Percentiles rank a stretch among this genome's conserved stretches.
phyloP scores from a whole-genome alignment of 106 monocot genomes.

The Cymbidium sinense region DNA sequence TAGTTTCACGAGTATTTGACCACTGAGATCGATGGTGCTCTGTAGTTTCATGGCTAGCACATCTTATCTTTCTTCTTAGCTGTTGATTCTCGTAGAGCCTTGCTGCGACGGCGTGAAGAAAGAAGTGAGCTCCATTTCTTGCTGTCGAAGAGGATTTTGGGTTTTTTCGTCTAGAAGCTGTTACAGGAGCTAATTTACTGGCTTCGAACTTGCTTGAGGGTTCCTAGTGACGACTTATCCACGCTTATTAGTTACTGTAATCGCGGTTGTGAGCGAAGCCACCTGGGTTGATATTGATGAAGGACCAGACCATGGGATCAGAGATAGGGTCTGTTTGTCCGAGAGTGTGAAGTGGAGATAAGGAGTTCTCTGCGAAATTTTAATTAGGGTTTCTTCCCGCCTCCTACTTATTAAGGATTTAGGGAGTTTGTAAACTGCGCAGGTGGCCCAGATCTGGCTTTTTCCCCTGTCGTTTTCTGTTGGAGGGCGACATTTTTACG shows the following conservation, averaged over 20 bases:
- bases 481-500: slow-evolving; percentile 18
- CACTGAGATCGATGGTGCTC: neutral
- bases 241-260: too few relatives aligned
- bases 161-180: neutral
- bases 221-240: too few relatives aligned
- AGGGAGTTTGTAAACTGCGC: slow-evolving; percentile 17
- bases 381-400: neutral
- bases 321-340: neutral
- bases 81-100: neutral
- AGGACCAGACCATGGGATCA: neutral
- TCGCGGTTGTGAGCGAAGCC: too few relatives aligned
- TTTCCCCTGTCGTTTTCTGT: slow-evolving; percentile 29
- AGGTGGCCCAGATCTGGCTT: slow-evolving; percentile 10
- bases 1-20: neutral
- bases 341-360: neutral
- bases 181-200: neutral
- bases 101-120: neutral
- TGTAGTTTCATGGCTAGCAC: neutral
- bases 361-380: neutral
- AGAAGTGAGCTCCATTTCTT: neutral
- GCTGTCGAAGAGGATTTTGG: neutral
- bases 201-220: neutral
- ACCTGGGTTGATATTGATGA: neutral
- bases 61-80: neutral
- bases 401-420: neutral